These are phyloP conservation scores for Albatrellus sp. DNA, from an alignment of 1,284 basidiomycete species.

Conservation along the genomic window DNA sequence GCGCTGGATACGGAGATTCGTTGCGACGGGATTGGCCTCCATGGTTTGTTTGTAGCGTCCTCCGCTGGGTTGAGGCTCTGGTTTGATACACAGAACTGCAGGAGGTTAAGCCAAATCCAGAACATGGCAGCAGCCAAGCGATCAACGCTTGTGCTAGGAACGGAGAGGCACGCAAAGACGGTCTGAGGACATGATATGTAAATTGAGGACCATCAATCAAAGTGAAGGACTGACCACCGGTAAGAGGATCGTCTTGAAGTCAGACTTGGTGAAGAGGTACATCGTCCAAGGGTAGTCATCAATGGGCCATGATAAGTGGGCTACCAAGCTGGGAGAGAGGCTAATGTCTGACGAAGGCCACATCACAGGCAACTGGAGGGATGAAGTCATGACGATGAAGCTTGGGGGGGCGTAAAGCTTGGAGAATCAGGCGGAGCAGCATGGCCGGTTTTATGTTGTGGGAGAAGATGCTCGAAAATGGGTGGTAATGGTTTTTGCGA, in stretches of 20 bases:
- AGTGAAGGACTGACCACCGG: conserved; percentile 4
- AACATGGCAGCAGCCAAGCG: conserved; percentile 14
- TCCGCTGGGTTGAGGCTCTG: conserved; percentile 25
- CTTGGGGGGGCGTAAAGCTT: neutral
- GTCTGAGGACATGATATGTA: conserved; percentile 14
- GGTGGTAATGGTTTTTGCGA: too few relatives aligned
- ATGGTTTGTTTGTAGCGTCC: conserved; percentile 28
- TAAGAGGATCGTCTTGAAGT: conserved; percentile 9
- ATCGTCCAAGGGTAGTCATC: conserved; percentile 4
- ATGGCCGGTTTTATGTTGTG: neutral
- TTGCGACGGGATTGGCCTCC: conserved; percentile 29
- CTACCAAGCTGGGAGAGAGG: neutral
- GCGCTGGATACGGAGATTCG: conserved; percentile 23
- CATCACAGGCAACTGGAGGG: neutral
- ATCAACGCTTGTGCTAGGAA: conserved; percentile 14
- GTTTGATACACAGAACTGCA: conserved; percentile 29
- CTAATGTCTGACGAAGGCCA: neutral
- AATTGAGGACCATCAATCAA: neutral
- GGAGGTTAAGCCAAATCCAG: conserved; percentile 33
- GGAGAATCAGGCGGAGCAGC: neutral
- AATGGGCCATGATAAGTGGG: conserved; percentile 1
- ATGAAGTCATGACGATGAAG: neutral
- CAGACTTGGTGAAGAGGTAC: conserved; percentile 9
- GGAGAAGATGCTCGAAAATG: neutral
- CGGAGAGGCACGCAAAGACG: conserved; percentile 20